Conservation (phyloP, 2,329 filamentous ascomycete species). For the Corniculantispora saksenae region DNA sequence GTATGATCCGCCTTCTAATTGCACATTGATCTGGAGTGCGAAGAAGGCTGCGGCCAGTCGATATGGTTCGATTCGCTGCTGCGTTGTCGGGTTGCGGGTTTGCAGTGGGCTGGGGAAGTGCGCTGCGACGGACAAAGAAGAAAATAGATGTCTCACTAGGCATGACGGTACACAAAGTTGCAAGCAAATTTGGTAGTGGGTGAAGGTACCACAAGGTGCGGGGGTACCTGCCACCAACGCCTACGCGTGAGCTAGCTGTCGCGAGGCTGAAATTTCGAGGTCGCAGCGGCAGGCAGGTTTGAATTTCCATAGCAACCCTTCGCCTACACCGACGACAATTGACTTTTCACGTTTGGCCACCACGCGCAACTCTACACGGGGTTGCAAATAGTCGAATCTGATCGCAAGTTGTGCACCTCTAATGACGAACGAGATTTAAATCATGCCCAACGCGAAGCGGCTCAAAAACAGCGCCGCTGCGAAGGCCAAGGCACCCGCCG, state of each 20-base stretch:
- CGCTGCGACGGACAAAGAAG: background rate
- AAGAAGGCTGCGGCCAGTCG: too few relatives aligned
- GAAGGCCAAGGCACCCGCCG: slow-evolving; percentile 34
- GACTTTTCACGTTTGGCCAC: background rate
- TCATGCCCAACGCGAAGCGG: slow-evolving; percentile 62
- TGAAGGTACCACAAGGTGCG: slow-evolving; percentile 2
- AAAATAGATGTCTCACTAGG: background rate
- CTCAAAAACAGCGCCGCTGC: slow-evolving; percentile 54
- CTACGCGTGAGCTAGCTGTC: slow-evolving; percentile 16
- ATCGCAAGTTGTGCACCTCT: slow-evolving; percentile 10
- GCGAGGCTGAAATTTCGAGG: slow-evolving; percentile 39
- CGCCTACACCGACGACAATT: background rate
- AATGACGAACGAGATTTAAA: slow-evolving; percentile 20
- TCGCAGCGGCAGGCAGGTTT: slow-evolving; percentile 19
- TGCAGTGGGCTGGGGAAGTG: background rate
- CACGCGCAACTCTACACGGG: slow-evolving; percentile 8
- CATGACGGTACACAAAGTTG: background rate
- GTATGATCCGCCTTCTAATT: background rate
- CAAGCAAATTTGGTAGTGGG: background rate
- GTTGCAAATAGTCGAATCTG: background rate
- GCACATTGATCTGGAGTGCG: background rate
- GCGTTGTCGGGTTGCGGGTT: slow-evolving; percentile 1
- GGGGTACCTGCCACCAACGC: background rate
- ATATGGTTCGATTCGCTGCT: background rate
- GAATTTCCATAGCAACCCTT: slow-evolving; percentile 20